A percentile compares a stretch with the other conserved stretches of the same genome.
These are phyloP conservation scores for Triticum urartu DNA, from an alignment of 176 grass and related monocot species.

Conservation along the genomic window DNA sequence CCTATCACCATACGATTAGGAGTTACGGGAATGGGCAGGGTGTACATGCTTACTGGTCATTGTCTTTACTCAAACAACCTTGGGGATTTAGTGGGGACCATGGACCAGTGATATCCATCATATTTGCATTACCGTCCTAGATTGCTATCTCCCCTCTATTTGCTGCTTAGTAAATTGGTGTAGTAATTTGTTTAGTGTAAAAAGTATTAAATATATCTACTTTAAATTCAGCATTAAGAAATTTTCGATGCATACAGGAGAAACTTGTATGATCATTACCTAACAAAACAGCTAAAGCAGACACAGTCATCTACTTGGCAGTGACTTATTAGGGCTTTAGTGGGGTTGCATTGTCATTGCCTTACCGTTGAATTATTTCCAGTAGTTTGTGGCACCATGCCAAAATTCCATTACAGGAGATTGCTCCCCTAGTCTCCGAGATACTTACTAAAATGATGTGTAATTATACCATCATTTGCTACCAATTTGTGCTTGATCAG, in stretches of 20 bases:
- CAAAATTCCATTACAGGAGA: background rate
- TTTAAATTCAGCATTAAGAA: background rate
- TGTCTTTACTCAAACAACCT: background rate
- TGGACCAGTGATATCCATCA: background rate
- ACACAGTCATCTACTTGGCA: background rate
- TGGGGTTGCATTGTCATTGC: slow-evolving; percentile 15
- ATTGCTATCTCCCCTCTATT: slow-evolving; percentile 1
- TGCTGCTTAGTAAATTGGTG: background rate
- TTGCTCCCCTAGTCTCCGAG: background rate
- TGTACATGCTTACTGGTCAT: slow-evolving; percentile 15
- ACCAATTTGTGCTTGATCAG: background rate
- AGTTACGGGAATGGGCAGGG: background rate
- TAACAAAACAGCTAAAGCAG: background rate
- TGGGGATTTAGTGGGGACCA: background rate
- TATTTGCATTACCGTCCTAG: background rate
- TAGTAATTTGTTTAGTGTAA: background rate
- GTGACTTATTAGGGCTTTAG: background rate
- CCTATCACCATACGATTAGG: background rate
- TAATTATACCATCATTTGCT: background rate
- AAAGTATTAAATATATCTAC: background rate
- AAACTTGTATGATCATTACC: slow-evolving; percentile 1
- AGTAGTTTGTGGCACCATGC: slow-evolving; percentile 8
- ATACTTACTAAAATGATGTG: background rate
- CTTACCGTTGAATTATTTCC: slow-evolving; percentile 4
- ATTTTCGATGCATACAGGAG: background rate